Conservation (phyloP, 805 yeast genomes). For the Candida incommunis region DNA sequence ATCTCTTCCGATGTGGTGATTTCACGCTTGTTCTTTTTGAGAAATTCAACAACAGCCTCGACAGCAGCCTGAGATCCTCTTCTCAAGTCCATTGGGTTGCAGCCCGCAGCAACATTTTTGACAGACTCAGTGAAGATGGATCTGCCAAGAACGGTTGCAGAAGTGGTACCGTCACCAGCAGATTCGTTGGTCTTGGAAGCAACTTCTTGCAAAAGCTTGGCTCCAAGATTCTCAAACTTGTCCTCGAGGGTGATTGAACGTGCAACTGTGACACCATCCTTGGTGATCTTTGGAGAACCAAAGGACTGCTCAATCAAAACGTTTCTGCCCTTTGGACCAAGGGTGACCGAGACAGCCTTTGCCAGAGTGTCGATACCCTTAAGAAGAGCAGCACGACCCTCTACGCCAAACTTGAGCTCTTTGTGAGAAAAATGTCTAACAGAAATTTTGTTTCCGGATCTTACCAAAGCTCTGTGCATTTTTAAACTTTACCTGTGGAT, state of each 20-base stretch:
- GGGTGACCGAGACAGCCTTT: constrained; percentile 89
- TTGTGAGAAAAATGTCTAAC: constrained; percentile 45
- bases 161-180: constrained; percentile 98
- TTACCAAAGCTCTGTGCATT: constrained; percentile 3
- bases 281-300: constrained; percentile 96
- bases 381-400: constrained; percentile 87
- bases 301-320: constrained; percentile 93
- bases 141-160: constrained; percentile 93
- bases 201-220: constrained; percentile 88
- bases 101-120: constrained; percentile 96
- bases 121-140: constrained; percentile 91
- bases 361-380: constrained; percentile 92
- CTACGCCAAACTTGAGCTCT: constrained; percentile 92
- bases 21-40: constrained; percentile 78
- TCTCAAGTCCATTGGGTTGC: constrained; percentile 97
- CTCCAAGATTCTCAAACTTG: constrained; percentile 93
- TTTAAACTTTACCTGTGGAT: not conserved
- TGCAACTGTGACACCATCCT: constrained; percentile 98
- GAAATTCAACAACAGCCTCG: constrained; percentile 74
- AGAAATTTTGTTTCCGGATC: constrained; percentile 7
- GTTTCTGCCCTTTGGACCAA: constrained; percentile 97
- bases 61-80: constrained; percentile 96
- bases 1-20: constrained; percentile 89
- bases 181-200: constrained; percentile 94
- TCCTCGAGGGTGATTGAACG: constrained; percentile 67